Percentiles rank a stretch among this genome's conserved stretches.
phyloP scores from a whole-genome alignment of 345 rosid species.

The Gossypium sturtianum region DNA sequence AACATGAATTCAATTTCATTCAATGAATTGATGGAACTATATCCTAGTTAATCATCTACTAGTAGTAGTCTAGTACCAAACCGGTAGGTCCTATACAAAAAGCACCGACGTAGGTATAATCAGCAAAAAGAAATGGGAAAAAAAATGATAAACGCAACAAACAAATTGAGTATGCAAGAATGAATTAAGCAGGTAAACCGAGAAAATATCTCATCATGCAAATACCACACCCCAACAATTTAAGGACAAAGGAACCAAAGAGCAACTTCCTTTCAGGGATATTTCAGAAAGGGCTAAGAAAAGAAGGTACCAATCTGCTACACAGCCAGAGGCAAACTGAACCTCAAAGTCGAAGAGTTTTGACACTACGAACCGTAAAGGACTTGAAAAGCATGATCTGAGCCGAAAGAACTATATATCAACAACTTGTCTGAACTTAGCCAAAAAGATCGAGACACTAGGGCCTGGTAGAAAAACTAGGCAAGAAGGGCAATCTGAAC shows the following conservation, averaged over 20 bases:
- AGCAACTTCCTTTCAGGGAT: neutral
- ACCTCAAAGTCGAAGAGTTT: neutral
- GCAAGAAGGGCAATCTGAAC: neutral
- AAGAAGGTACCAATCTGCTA: constrained; percentile 1
- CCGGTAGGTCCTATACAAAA: neutral
- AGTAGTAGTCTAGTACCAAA: neutral
- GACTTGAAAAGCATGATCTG: neutral
- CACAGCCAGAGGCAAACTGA: neutral
- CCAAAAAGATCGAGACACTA: constrained; percentile 4
- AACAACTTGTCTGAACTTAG: neutral
- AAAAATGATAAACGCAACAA: neutral
- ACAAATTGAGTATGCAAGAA: neutral
- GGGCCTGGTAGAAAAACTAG: constrained; percentile 3
- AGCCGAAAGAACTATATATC: constrained; percentile 5
- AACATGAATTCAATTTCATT: too few species aligned
- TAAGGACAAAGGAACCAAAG: neutral
- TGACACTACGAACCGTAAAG: neutral
- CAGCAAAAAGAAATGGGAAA: neutral
- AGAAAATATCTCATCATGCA: neutral
- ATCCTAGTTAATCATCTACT: too few species aligned
- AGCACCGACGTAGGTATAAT: neutral
- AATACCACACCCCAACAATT: neutral
- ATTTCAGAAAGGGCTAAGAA: neutral
- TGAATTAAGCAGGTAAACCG: neutral
- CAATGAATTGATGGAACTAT: too few species aligned